Conservation (phyloP, 441 rosid genomes). For the Syzygium malaccense region DNA sequence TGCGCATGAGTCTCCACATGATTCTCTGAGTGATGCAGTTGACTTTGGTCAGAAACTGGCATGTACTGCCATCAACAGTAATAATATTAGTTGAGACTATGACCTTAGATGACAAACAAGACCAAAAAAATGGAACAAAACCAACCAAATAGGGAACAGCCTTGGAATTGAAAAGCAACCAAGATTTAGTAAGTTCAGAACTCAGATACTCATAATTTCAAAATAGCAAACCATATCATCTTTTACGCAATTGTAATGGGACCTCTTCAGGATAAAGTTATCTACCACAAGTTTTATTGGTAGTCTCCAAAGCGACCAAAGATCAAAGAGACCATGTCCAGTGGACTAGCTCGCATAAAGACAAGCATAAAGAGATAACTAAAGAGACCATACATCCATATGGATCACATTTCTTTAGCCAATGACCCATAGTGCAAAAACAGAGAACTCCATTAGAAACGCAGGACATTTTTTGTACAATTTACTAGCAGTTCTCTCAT, state of each 20-base stretch:
- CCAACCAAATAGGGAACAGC: background rate
- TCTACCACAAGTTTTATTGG: background rate
- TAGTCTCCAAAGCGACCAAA: background rate
- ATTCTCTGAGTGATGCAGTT: conserved; percentile 36
- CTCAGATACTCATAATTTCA: background rate
- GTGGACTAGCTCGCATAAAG: background rate
- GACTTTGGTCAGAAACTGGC: conserved; percentile 35
- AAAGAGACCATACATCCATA: background rate
- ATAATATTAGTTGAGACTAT: conserved; percentile 6
- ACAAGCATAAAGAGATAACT: background rate
- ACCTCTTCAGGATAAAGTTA: background rate
- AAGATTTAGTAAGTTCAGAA: background rate
- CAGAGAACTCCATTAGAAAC: background rate
- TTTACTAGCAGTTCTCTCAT: background rate
- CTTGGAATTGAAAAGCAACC: background rate
- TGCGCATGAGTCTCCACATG: conserved; percentile 33
- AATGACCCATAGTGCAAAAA: background rate
- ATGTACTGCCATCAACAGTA: conserved; percentile 35
- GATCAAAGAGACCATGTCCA: background rate
- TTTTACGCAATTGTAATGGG: background rate
- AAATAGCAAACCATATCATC: background rate
- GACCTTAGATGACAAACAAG: background rate
- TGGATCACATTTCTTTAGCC: background rate
- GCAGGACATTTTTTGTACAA: background rate
- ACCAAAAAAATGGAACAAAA: background rate